Evolutionary conservation across 2,329 filamentous ascomycete genomes (phyloP).

Genomic region (Podosphaera xanthii): DNA sequence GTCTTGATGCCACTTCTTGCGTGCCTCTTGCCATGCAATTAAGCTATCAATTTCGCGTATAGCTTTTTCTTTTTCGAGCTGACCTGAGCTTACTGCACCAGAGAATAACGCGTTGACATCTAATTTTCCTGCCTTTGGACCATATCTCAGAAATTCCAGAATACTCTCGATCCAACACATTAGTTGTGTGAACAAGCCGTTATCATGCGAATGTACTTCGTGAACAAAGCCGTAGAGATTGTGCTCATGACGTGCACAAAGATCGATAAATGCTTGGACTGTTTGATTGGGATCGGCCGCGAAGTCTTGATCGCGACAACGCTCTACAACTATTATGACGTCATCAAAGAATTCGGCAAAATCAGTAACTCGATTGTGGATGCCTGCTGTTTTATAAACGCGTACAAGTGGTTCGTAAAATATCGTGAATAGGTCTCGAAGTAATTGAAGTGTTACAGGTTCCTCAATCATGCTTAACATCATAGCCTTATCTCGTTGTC

Average conservation of each 20-base stretch:
- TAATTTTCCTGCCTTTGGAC: conserved; percentile 63
- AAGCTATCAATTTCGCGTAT: conserved; percentile 64
- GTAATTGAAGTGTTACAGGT: conserved; percentile 85
- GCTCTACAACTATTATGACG: conserved; percentile 52
- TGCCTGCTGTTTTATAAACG: conserved; percentile 96
- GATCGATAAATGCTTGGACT: conserved; percentile 90
- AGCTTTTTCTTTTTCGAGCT: conserved; percentile 48
- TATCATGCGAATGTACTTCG: conserved; percentile 90
- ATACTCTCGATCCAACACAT: conserved; percentile 98
- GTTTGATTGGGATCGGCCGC: conserved; percentile 95
- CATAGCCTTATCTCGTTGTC: conserved; percentile 88
- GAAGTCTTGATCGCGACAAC: conserved; percentile 50
- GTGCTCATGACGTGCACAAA: conserved; percentile 83
- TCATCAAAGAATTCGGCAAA: conserved; percentile 87
- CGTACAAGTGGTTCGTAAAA: conserved; percentile 95
- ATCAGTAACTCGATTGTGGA: conserved; percentile 92
- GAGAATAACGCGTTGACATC: conserved; percentile 90
- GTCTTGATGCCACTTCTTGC: conserved; percentile 95
- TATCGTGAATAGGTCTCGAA: conserved; percentile 90
- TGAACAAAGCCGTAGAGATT: conserved; percentile 99
- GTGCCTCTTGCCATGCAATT: conserved; percentile 80
- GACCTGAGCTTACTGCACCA: conserved; percentile 43
- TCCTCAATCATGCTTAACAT: conserved; percentile 93
- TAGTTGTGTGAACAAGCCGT: conserved; percentile 82
- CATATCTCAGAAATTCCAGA: conserved; percentile 72